These are phyloP conservation scores for Hippophae rhamnoides DNA, from an alignment of 306 rosid species.

Conservation along the genomic window DNA sequence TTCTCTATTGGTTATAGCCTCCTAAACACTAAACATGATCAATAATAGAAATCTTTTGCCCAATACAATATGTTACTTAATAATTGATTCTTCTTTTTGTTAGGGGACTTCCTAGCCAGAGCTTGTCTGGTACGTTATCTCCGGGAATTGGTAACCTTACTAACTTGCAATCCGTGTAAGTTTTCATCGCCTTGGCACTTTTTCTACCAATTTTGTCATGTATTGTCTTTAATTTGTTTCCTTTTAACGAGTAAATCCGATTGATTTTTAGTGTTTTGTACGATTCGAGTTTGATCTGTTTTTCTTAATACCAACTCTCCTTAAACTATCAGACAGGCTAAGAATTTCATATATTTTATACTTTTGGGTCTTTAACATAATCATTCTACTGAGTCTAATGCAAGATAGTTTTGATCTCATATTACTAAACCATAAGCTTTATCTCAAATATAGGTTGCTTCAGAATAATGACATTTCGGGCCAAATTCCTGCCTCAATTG, in stretches of 20 bases:
- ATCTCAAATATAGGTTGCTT: constrained; percentile 49
- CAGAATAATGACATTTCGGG: constrained; percentile 91
- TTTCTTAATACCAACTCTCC: no score
- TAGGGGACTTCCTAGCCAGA: constrained; percentile 98
- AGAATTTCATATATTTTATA: no score
- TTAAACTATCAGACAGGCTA: no score
- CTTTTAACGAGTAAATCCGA: no score
- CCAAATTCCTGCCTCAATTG: constrained; percentile 61
- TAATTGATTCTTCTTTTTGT: constrained; percentile 5
- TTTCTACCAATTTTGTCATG: no score
- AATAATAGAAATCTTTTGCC: background rate
- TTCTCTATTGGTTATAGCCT: constrained; percentile 10
- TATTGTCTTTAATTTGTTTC: no score
- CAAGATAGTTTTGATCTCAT: constrained; percentile 6
- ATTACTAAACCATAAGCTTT: background rate
- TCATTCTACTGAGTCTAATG: background rate
- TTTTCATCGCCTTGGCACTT: constrained; percentile 4
- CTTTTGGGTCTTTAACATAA: no score
- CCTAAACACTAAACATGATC: constrained; percentile 3
- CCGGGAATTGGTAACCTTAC: constrained; percentile 78
- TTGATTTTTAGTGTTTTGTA: no score
- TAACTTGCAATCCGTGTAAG: constrained; percentile 86
- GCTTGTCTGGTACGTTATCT: constrained; percentile 76
- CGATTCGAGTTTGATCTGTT: no score
- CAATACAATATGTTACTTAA: background rate